These are phyloP conservation scores for Carex kokanica DNA, from an alignment of 176 grass and related monocot genomes.

Conservation along the genomic window DNA sequence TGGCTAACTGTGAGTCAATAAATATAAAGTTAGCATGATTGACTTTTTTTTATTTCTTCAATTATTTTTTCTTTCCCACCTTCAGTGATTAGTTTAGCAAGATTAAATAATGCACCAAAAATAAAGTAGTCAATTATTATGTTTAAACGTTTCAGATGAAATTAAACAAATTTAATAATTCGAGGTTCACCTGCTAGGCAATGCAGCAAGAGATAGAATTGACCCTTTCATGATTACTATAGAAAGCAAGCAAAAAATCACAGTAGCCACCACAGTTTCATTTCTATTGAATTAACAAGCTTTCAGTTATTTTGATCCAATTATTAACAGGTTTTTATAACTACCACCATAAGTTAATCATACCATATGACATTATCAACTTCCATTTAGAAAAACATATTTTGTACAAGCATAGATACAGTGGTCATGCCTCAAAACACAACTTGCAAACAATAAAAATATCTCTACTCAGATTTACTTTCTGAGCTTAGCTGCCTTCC, in stretches of 20 bases:
- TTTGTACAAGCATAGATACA: background rate
- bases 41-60: too few relatives aligned
- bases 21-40: too few relatives aligned
- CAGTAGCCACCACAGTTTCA: too few relatives aligned
- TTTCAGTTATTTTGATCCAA: background rate
- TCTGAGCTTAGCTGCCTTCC: slow-evolving; percentile 54
- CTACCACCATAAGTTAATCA: background rate
- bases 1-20: too few relatives aligned
- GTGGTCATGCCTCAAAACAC: background rate
- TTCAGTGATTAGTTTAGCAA: too few relatives aligned
- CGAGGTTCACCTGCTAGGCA: too few relatives aligned
- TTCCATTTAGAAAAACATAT: background rate
- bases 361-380: background rate
- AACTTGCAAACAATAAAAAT: background rate
- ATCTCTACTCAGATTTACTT: slow-evolving; percentile 40
- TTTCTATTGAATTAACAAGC: too few relatives aligned
- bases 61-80: too few relatives aligned
- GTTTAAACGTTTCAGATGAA: too few relatives aligned
- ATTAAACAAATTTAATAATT: too few relatives aligned
- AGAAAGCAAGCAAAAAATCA: background rate
- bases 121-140: too few relatives aligned
- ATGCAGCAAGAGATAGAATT: background rate
- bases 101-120: too few relatives aligned
- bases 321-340: background rate
- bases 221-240: background rate